Evolutionary conservation across 108 stramenopile species (phyloP).

Genomic region (Conticribra weissflogii): DNA sequence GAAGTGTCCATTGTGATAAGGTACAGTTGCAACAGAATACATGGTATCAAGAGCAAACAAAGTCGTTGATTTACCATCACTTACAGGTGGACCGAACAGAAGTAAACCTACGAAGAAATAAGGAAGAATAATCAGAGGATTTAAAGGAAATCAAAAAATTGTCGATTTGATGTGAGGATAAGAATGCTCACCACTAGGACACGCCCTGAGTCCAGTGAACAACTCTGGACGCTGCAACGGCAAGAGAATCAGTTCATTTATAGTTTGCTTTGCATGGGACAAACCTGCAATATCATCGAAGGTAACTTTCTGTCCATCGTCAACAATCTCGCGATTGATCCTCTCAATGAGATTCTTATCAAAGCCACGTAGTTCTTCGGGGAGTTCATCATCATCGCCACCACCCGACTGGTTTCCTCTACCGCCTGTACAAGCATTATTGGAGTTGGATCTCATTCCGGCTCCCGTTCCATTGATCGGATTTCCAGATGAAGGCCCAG

Average conservation of each 20-base stretch:
- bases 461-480: no score
- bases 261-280: constrained; percentile 81
- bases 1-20: no score
- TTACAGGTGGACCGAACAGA: constrained; percentile 76
- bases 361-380: constrained; percentile 79
- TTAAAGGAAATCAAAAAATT: constrained; percentile 80
- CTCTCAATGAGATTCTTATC: constrained; percentile 89
- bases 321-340: constrained; percentile 87
- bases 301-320: constrained; percentile 68
- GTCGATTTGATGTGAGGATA: no score
- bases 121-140: constrained; percentile 46
- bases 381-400: constrained; percentile 78
- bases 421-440: constrained; percentile 15
- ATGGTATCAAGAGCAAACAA: no score
- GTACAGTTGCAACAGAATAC: no score
- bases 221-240: constrained; percentile 94
- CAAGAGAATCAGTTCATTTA: constrained; percentile 90
- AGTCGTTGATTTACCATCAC: no score
- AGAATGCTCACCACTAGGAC: constrained; percentile 79
- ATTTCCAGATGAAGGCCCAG: no score
- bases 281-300: constrained; percentile 94
- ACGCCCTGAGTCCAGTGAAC: constrained; percentile 88
- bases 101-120: constrained; percentile 9
- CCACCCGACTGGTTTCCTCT: constrained; percentile 2
- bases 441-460: constrained; percentile 19